phyloP scores from a whole-genome alignment of 2,329 filamentous ascomycete species.

The Cladosporium cucumerinum region DNA sequence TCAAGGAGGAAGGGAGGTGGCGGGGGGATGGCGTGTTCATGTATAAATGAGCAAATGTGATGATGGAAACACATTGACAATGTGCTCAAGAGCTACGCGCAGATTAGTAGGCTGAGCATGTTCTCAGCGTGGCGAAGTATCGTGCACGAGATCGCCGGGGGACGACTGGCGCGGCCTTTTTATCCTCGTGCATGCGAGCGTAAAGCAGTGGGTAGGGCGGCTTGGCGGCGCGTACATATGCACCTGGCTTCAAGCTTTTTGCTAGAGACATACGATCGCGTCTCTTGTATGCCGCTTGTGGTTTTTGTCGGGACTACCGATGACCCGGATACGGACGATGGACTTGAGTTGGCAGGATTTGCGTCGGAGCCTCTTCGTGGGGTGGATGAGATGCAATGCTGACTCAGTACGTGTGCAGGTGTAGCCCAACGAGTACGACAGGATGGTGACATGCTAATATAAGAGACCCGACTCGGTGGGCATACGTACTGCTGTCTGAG shows the following conservation, averaged over 20 bases:
- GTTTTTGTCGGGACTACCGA: not conserved
- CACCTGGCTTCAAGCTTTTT: not conserved
- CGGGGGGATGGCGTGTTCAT: constrained; percentile 3
- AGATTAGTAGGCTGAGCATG: not conserved
- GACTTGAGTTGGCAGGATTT: not conserved
- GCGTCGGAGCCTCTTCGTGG: not conserved
- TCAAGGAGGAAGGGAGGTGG: constrained; percentile 3
- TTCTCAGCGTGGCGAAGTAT: not conserved
- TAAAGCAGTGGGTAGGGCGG: not conserved
- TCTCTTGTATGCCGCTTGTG: not conserved
- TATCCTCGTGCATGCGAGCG: not conserved
- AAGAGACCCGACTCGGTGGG: not conserved
- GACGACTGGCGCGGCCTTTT: not conserved
- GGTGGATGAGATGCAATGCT: not conserved
- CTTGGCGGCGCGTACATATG: not conserved
- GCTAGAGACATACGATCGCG: constrained; percentile 3
- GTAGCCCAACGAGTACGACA: not conserved
- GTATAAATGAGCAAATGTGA: constrained; percentile 1
- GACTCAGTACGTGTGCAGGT: not conserved
- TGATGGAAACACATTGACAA: not conserved
- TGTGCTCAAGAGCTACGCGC: not conserved
- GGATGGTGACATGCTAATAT: not conserved
- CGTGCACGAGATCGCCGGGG: not conserved
- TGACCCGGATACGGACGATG: not conserved
- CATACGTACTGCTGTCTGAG: not conserved